Conservation (phyloP, 306 rosid species). For the Cotoneaster glaucophyllus region DNA sequence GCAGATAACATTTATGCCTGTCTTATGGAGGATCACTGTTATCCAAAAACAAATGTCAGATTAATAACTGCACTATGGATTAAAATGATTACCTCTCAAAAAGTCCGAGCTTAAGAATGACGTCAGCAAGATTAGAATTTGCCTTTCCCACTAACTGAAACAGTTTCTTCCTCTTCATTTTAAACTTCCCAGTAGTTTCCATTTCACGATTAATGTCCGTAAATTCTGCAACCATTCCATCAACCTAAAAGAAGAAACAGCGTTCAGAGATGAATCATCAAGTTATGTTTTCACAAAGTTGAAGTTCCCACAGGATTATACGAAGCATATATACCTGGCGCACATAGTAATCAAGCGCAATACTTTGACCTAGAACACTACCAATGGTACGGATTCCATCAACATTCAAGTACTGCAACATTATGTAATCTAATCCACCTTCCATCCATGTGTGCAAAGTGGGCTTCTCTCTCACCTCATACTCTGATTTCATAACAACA, state of each 20-base stretch:
- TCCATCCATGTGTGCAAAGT: conserved; percentile 83
- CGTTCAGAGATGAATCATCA: conserved; percentile 10
- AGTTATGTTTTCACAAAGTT: conserved; percentile 8
- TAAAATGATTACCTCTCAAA: conserved; percentile 69
- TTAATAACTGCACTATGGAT: not conserved
- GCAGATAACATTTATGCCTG: not conserved
- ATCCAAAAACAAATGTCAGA: not conserved
- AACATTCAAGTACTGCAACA: conserved; percentile 77
- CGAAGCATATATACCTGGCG: conserved; percentile 60
- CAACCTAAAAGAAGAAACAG: conserved; percentile 51
- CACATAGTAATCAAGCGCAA: conserved; percentile 94
- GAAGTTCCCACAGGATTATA: conserved; percentile 7
- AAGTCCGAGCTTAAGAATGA: conserved; percentile 93
- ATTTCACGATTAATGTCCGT: conserved; percentile 96
- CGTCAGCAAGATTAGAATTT: conserved; percentile 95
- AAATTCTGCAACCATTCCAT: conserved; percentile 98
- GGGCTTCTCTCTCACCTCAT: conserved; percentile 84
- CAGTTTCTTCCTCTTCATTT: conserved; percentile 93
- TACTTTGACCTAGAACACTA: conserved; percentile 96
- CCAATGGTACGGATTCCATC: conserved; percentile 97
- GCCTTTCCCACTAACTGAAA: conserved; percentile 99
- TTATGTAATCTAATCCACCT: conserved; percentile 97
- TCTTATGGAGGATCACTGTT: not conserved
- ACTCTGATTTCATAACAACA: conserved; percentile 45
- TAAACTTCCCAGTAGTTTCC: conserved; percentile 91